Evolutionary conservation across 305 asterid genomes (phyloP), one percentile per base, ranked within the genome.

Genomic region (Euphrasia arctica): DNA sequence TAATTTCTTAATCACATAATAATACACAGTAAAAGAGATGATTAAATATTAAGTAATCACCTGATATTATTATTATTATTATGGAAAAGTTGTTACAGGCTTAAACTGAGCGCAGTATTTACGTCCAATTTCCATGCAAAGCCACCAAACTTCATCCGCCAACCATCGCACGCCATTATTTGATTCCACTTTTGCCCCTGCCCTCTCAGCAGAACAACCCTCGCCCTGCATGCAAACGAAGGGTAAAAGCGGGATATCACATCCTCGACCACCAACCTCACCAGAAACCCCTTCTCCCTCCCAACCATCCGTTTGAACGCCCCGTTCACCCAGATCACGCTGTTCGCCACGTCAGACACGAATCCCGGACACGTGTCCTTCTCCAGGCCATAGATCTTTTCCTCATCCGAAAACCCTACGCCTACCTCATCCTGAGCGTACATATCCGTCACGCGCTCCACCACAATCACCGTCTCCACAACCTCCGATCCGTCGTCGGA

Each of bases 71-170:
- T 6, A 36, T 2, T 36, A 36, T 36, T 31, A 31, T 31, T 31
- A 4, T 12, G 56, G 15, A 55, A 9, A 50, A 25, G 34, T 27
- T 15, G 60, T 71, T 69, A 74, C 52, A 68, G 65, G 65, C 79
- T 58, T 65, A 75, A 66, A 69, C 69, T 63, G 60, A 75, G 74
- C 7, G 83, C 80, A 22, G 83, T 75, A 28, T 72, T 45, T 11
- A 78, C 69, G 73, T 78, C 83, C 74, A 78, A 62, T 75, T 66
- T 78, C 83, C 83, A 78, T 66, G 80, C 83, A 75, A 75, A 75
- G 6, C 83, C 78, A 62, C 32, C 58, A 15, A 59, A 75, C 39
- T 71, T 80, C 83, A 78, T 75, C 48, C 76, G 66, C 83, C 83
- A 78, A 41, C 75, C 83, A 58, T 78, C 83, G 57, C 80, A 75